Evolutionary conservation across 2,329 filamentous ascomycete species (phyloP).

Genomic region (Pseudocercospora eumusae): DNA sequence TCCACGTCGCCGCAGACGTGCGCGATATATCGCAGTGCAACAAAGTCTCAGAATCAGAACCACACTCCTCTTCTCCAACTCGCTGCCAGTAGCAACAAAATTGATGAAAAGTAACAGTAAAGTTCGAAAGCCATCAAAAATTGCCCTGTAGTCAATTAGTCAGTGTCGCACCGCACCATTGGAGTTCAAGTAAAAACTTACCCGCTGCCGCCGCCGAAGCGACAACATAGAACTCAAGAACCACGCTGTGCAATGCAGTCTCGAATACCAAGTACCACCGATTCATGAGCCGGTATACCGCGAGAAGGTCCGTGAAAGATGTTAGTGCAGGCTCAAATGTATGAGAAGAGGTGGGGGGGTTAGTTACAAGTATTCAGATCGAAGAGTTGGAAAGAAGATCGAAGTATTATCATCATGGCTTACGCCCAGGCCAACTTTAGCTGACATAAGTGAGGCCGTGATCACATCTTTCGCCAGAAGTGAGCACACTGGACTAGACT

Average conservation of each 20-base stretch:
- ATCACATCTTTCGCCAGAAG: background rate
- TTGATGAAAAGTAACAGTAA: slow-evolving; percentile 3
- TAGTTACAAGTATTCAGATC: background rate
- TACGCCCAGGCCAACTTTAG: too few relatives aligned
- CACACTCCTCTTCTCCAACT: background rate
- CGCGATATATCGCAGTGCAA: background rate
- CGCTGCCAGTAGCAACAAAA: background rate
- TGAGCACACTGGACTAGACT: too few relatives aligned
- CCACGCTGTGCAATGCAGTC: slow-evolving; percentile 6
- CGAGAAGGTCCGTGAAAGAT: background rate
- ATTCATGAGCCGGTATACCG: slow-evolving; percentile 3
- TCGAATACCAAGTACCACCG: background rate
- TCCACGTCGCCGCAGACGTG: background rate
- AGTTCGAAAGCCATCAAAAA: background rate
- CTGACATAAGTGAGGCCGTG: background rate
- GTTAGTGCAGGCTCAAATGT: background rate
- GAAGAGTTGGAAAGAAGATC: background rate
- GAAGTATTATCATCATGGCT: too few relatives aligned
- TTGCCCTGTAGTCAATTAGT: background rate
- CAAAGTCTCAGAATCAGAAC: background rate
- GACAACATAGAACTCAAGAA: background rate
- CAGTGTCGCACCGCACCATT: background rate
- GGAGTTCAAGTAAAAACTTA: background rate
- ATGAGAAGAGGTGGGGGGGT: background rate
- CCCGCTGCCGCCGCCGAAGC: background rate